Evolutionary conservation across 2,329 filamentous ascomycete genomes (phyloP), one percentile per base, ranked within the genome.

Genomic region (Botrytis fabae): DNA sequence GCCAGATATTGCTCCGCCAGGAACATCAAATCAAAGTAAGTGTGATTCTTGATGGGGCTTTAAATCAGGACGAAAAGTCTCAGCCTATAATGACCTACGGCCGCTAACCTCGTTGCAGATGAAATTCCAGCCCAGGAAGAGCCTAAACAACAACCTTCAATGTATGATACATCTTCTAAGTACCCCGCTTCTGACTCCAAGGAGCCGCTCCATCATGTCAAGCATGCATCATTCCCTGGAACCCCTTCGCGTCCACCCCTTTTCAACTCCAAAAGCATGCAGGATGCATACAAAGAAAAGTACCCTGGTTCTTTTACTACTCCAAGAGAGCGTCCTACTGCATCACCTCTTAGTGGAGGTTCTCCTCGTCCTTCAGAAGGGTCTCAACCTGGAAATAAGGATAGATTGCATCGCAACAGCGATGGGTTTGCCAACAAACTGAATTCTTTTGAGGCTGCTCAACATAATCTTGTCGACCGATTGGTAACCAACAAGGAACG

Each of bases 331-430:
- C 69, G 66, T 51, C 66, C 46, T 48, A 44, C 74, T 70, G 69
- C 70, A 69, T 76, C 71, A 73, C 63, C 78, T 80, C 79, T 78
- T 68, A 81, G 79, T 79, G 79, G 78, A 78, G 74, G 71, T 73
- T 54, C 76, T 72, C 40, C 44, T 61, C 46, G 72, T 70, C 71
- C 69, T 73, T 64, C 76, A 28, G 75, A 77, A 74, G 73, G 73
- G 44, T 77, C 78, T 70, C 76, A 78, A 63, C 68, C 69, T 54
- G 51, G 74, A 25, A 74, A 78, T 63, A 75, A 73, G 57, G 74
- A 70, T 59, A 73, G 59, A 38, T 48, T 59, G 20, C 54, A 35
- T 62, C 44, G n/a, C 59, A 62, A 38, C 10, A 42, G 44, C 35
- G 44, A 40, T 38, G 44, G n/a, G 35, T 40, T 57, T 6, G 18